phyloP scores from a whole-genome alignment of 2,329 filamentous ascomycete species.

The Penicillium sp. region DNA sequence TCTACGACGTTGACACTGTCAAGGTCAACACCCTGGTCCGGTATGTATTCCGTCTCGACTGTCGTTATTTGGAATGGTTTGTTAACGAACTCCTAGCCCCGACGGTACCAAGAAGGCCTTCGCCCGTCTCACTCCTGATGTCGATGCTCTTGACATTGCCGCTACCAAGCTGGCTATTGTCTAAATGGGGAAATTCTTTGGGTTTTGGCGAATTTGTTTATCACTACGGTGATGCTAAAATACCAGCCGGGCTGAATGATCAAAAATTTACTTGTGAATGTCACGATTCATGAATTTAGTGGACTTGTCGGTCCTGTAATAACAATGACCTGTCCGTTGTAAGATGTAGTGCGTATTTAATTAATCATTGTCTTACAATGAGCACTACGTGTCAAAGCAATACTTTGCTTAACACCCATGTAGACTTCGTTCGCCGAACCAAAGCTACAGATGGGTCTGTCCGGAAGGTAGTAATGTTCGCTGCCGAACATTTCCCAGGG shows the following conservation, averaged over 20 bases:
- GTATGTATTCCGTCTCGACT: constrained; percentile 50
- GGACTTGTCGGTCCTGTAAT: constrained; percentile 15
- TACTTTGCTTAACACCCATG: neutral
- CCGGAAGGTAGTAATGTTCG: neutral
- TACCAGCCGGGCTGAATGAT: constrained; percentile 44
- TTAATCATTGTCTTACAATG: neutral
- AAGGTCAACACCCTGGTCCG: constrained; percentile 99
- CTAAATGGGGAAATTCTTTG: constrained; percentile 59
- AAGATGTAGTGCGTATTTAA: neutral
- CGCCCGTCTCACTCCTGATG: constrained; percentile 90
- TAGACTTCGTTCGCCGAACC: neutral
- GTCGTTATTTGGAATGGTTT: constrained; percentile 4
- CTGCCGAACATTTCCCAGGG: neutral
- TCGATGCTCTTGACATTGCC: constrained; percentile 98
- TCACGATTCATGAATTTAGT: constrained; percentile 20
- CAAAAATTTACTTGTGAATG: constrained; percentile 32
- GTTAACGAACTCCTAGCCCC: constrained; percentile 59
- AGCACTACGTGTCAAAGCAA: neutral
- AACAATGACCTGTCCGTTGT: constrained; percentile 4
- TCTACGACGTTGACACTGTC: constrained; percentile 96
- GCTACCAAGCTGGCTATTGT: constrained; percentile 98
- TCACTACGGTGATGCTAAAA: constrained; percentile 44
- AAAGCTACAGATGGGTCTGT: too few relatives aligned
- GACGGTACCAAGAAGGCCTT: constrained; percentile 99
- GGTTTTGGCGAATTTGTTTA: constrained; percentile 49